phyloP scores from a whole-genome alignment of 768 basidiomycete genomes.

The Mycena sanguinolenta region DNA sequence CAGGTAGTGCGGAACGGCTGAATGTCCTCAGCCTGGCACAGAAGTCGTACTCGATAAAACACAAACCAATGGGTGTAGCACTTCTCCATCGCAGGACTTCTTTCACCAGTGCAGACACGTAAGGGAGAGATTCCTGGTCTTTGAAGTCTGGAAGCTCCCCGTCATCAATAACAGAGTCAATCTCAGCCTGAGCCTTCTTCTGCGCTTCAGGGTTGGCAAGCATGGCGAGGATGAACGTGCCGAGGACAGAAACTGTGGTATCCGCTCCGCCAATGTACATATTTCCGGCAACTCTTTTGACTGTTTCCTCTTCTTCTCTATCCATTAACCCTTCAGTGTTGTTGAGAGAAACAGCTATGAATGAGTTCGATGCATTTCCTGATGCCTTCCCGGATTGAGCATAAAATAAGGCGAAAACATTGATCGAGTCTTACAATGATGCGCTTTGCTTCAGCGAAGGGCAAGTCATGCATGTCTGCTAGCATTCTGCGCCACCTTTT shows the following conservation, averaged over 20 bases:
- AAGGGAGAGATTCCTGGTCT: slow-evolving; percentile 46
- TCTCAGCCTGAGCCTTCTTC: slow-evolving; percentile 47
- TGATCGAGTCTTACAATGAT: slow-evolving; percentile 17
- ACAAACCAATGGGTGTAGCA: slow-evolving; percentile 22
- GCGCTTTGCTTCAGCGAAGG: slow-evolving; percentile 33
- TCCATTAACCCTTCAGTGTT: background rate
- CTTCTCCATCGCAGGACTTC: slow-evolving; percentile 53
- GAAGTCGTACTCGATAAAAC: background rate
- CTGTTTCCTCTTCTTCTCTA: background rate
- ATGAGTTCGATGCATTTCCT: background rate
- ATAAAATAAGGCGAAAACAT: too few species aligned
- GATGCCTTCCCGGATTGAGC: background rate
- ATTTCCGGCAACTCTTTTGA: slow-evolving; percentile 5
- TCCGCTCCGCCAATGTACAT: slow-evolving; percentile 19
- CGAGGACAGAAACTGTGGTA: slow-evolving; percentile 13
- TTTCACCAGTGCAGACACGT: slow-evolving; percentile 50
- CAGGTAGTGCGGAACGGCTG: slow-evolving; percentile 50
- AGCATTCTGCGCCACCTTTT: slow-evolving; percentile 37
- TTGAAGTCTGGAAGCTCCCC: slow-evolving; percentile 43
- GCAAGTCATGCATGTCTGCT: slow-evolving; percentile 21
- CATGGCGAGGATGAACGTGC: slow-evolving; percentile 49
- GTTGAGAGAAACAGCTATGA: background rate
- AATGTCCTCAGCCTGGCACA: background rate
- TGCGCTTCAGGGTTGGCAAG: slow-evolving; percentile 36
- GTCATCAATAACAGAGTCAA: slow-evolving; percentile 23